These are phyloP conservation scores for Phoma sp. DNA, from an alignment of 2,329 filamentous ascomycete species.

Conservation along the genomic window DNA sequence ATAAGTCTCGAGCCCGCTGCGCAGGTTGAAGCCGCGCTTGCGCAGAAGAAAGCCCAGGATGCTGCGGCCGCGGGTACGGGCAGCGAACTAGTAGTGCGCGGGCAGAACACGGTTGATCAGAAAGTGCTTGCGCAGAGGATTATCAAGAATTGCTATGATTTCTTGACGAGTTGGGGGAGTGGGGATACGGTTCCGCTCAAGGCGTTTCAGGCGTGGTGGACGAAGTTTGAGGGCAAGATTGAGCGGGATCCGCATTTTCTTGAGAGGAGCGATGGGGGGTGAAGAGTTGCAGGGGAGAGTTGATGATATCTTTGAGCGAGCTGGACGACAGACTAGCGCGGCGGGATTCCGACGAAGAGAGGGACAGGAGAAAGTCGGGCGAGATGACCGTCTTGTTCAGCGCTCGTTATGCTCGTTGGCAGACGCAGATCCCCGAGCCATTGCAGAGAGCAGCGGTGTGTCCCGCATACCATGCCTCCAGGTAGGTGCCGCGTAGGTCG, in stretches of 20 bases:
- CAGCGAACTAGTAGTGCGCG: slow-evolving; percentile 47
- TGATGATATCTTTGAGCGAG: too few species aligned
- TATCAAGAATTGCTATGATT: slow-evolving; percentile 97
- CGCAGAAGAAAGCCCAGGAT: slow-evolving; percentile 61
- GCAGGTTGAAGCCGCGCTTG: slow-evolving; percentile 74
- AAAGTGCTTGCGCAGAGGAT: slow-evolving; percentile 88
- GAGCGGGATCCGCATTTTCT: slow-evolving; percentile 88
- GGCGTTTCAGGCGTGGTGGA: slow-evolving; percentile 98
- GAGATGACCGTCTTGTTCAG: too few species aligned
- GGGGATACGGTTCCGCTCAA: slow-evolving; percentile 88
- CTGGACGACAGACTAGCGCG: too few species aligned
- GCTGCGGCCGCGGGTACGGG: slow-evolving; percentile 18
- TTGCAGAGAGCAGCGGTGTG: too few species aligned
- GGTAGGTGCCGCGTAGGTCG: too few species aligned
- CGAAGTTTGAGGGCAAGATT: slow-evolving; percentile 88
- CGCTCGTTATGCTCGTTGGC: too few species aligned
- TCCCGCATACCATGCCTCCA: too few species aligned
- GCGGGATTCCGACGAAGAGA: too few species aligned
- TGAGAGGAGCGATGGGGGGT: slow-evolving; percentile 69
- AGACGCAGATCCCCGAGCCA: too few species aligned
- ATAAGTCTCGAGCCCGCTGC: slow-evolving; percentile 80
- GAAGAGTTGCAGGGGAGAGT: slow-evolving; percentile 9
- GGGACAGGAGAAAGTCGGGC: too few species aligned
- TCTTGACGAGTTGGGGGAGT: slow-evolving; percentile 85
- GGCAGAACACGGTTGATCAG: slow-evolving; percentile 57